Base-by-base conservation (phyloP, 768 basidiomycete genomes). In the Scleroderma bovista region DNA sequence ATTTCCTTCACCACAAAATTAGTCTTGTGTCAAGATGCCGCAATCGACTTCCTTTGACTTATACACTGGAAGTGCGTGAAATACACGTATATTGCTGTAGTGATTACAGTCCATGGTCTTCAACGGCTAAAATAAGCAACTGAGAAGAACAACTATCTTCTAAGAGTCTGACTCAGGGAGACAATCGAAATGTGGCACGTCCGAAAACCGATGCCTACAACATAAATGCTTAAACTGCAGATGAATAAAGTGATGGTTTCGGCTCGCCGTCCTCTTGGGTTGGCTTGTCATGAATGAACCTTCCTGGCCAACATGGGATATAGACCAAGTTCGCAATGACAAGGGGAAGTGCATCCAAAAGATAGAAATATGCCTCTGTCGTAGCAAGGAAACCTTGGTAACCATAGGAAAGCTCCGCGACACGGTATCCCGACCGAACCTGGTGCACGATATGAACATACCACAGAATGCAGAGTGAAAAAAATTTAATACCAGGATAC, bases 361-460 rank as follows among this genome's bases (percentile, higher is more conserved):
- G 77, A 60, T 86, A 89, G 63, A 89, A 86, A 56, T 74, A 79
- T 3, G 59, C 63, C 61, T 88, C 84, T 4, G 74, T 75, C 2
- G 73, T 80, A 6, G 78, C 73, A 17, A 88, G 72, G 33, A 69
- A 68, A 3, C 83, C 83, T 20, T 63, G 51, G 62, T 70, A 86
- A n/a, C 87, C 87, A 63, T 85, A 69, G 3, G 79, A 76, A 24
- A 80, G 72, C 56, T 89, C 86, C 16, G 75, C 69, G 11, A 74
- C 73, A 60, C 75, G 75, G 68, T 80, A 89, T 2, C 73, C 63
- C 34, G 81, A 86, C 48, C 86, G 85, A 54, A 85, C 73, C 83
- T 83, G 44, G 0, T 16, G 29, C 38, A 19, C n/a, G 3, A 51
- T 10, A 50, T 40, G 15, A 10, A n/a, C 38, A 47, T 24, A 5